Conservation (phyloP, 805 yeast genomes). For the Candida loeiensis region DNA sequence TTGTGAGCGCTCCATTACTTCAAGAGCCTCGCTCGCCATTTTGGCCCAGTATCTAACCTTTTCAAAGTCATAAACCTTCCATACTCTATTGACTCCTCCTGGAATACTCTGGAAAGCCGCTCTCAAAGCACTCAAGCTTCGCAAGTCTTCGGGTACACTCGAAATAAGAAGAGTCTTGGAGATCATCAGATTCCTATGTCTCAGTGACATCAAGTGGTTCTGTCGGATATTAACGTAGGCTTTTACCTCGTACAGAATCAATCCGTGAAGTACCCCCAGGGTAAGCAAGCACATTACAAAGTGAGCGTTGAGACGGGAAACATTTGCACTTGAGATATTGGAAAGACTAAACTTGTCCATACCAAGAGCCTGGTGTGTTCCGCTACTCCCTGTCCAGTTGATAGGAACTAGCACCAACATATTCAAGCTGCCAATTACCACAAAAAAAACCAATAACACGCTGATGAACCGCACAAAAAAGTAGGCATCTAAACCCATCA, state of each 20-base stretch:
- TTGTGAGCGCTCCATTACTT: constrained; percentile 28
- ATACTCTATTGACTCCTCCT: constrained; percentile 52
- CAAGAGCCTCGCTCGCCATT: constrained; percentile 24
- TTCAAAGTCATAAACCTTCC: constrained; percentile 49
- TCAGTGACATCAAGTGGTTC: constrained; percentile 29
- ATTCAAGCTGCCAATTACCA: constrained; percentile 49
- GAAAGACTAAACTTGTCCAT: constrained; percentile 71
- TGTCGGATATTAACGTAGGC: constrained; percentile 49
- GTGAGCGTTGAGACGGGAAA: constrained; percentile 56
- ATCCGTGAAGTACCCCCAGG: constrained; percentile 52
- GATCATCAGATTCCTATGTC: constrained; percentile 21
- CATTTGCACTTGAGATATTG: constrained; percentile 54
- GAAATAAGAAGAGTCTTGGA: constrained; percentile 40
- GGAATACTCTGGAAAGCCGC: constrained; percentile 41
- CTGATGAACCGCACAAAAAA: constrained; percentile 62
- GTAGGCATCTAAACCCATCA: constrained; percentile 70
- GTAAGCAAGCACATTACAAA: constrained; percentile 55
- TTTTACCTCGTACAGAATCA: constrained; percentile 55
- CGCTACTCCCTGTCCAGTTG: constrained; percentile 44
- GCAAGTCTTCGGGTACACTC: constrained; percentile 40
- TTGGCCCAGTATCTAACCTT: constrained; percentile 17
- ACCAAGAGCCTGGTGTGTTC: constrained; percentile 37
- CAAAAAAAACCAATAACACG: constrained; percentile 49
- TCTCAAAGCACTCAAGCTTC: constrained; percentile 23
- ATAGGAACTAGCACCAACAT: constrained; percentile 63